phyloP scores from a whole-genome alignment of 2,329 filamentous ascomycete species.

The Colletotrichum gloeosporioides region DNA sequence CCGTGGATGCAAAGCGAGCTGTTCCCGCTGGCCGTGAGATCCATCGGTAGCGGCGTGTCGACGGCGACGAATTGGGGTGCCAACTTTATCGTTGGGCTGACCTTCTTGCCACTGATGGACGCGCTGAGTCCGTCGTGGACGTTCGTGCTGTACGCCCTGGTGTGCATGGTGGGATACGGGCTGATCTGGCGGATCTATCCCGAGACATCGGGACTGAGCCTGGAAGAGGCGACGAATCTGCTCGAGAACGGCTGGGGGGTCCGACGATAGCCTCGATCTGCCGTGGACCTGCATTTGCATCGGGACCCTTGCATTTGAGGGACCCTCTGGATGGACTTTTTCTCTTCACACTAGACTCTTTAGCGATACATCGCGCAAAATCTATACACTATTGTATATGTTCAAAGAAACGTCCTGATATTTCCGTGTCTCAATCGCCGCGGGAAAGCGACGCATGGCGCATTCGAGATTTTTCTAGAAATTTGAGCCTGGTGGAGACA shows the following conservation, averaged over 20 bases:
- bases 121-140: constrained; percentile 74
- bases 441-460: not conserved
- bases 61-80: constrained; percentile 87
- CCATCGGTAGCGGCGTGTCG: constrained; percentile 73
- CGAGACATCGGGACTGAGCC: constrained; percentile 80
- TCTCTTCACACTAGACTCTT: not conserved
- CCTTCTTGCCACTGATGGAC: constrained; percentile 89
- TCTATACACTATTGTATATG: not conserved
- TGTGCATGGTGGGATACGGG: constrained; percentile 74
- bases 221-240: constrained; percentile 80
- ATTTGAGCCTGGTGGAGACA: not conserved
- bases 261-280: constrained; percentile 25
- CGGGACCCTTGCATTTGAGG: not conserved
- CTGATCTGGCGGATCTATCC: constrained; percentile 80
- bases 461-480: constrained; percentile 9
- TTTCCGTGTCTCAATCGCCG: not conserved
- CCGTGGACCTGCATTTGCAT: not conserved
- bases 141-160: constrained; percentile 77
- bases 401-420: not conserved
- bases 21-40: constrained; percentile 78
- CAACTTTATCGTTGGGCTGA: constrained; percentile 86
- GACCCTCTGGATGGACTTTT: not conserved
- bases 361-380: not conserved
- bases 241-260: constrained; percentile 79
- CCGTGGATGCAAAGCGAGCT: constrained; percentile 97